Base-by-base conservation (phyloP, 2,329 filamentous ascomycete species). In the Penicillium sp. region DNA sequence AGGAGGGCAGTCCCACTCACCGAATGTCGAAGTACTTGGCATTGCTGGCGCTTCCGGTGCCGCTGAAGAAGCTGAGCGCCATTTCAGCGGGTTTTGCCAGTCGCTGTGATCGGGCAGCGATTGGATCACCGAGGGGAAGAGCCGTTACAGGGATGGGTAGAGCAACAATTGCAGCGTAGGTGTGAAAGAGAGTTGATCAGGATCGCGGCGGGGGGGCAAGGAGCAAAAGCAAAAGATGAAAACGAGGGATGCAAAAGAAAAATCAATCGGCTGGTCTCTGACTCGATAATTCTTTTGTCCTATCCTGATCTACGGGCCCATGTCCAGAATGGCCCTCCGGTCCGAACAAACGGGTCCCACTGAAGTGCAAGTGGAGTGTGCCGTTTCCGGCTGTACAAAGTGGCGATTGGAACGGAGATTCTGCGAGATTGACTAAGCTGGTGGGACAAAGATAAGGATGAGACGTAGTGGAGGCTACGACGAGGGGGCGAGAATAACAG, bases 21-120 rank as follows among this genome's bases (percentile, higher is more conserved):
- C 78, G 76, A 64, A 81, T 81, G 69, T 82, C 79, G 61, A 81
- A 82, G 61, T 80, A 79, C 66, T 81, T 81, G 64, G 79, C 77
- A 63, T 77, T 74, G 65, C 75, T 81, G 55, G 76, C 72, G 65
- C 73, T 76, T 54, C 75, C 74, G 61, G 74, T 68, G 48, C 74
- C 71, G 66, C 75, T 75, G 54, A 81, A 76, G 65, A 81, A 79
- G 69, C 75, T 81, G 69, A 80, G 76, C 59, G 78, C 77, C 78
- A 80, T 80, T 57, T 50, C 39, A 52, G 64, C 58, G 58, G 58
- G 58, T 50, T 59, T 54, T 60, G 58, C 61, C 61, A 64, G 57
- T 65, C 60, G 65, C 66, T 55, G 63, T 63, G 60, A 55, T 63
- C 31, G 37, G 42, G 66, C 60, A 66, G 67, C 65, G 61, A 55